Evolutionary conservation across 2,329 filamentous ascomycete genomes (phyloP), one percentile per base, ranked within the genome.

Genomic region (Alternaria brassicae): DNA sequence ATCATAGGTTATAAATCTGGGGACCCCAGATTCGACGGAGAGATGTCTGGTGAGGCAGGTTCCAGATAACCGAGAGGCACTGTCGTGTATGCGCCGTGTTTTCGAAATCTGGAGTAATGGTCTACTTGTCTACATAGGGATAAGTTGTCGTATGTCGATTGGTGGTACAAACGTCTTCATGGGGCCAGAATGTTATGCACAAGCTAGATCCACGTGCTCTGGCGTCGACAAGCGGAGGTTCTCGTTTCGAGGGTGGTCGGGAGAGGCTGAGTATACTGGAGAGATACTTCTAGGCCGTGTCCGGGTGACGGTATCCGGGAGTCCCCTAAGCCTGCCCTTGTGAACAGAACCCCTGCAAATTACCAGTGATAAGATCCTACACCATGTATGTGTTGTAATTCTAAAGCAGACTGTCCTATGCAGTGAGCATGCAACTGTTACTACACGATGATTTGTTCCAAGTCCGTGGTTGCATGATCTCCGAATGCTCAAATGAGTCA

Each of bases 231-330:
- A 42, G 52, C 42, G 55, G 54, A 56, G 27, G 25, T 25, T n/a
- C 21, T 28, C 34, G 41, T 28, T 34, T 50, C 45, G 51, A 32
- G 48, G 56, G 34, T 63, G 37, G 42, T 63, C 42, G 58, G 54
- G 51, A 50, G 52, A 50, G 44, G 53, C 49, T 53, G 32, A 27
- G 19, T 17, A 12, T 23, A 21, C 32, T 9, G 37, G 23, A 7
- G 37, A 52, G n/a, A 25, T 21, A 17, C 28, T 28, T 32, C 27
- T 21, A 28, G 34, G 27, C 30, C 17, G 28, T 27, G 45, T 15
- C 45, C 60, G 61, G 61, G 41, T 56, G 49, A 61, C 39, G 57
- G 50, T 65, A 59, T 25, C 60, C 62, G 57, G 50, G 34, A 52
- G 28, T 21, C 52, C 44, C n/a, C 30, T 41, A 21, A 6, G 39